Evolutionary conservation across 2,329 filamentous ascomycete genomes (phyloP), one percentile per base, ranked within the genome.

Genomic region (Fusarium palustre): DNA sequence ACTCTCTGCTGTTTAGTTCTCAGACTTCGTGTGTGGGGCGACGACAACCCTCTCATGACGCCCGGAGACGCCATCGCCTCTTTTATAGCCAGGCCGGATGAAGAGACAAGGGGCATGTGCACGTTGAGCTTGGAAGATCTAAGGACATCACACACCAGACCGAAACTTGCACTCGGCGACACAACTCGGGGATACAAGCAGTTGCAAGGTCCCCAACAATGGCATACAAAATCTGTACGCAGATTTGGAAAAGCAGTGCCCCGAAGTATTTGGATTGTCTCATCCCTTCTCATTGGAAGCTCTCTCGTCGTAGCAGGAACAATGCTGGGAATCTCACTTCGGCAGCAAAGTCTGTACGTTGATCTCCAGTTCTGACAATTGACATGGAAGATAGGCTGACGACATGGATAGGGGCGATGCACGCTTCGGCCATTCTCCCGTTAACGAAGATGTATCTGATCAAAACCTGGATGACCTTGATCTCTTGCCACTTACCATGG

Each of bases 21-120:
- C 3, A 59, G 38, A 1, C 22, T 65, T 15, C 42, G 69, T 1
- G 57, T 62, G 5, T 72, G 68, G 68, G 64, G 59, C 0, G 2
- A 41, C 0, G 63, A 72, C 1, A 34, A 63, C 3, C 69, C 69
- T 24, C 43, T 72, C 0, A 60, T 72, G 54, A 72, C 69, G 1
- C 59, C 66, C 0, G 69, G 69, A 16, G 69, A 71, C 42, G 69
- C 69, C 1, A 67, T 71, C 1, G 65, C 66, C 18, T 71, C 69
- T 3, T 71, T 71, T 6, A 60, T 71, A 1, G 34, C 54, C 1
- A 69, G 9, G 0, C 65, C 62, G 1, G 63, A 69, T 31, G 43
- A 69, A 3, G 59, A 69, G 39, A 71, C 69, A 7, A 58, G 30
- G 4, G 66, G 52, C 0, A 71, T 71, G 68, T 71, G 68, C 24